A percentile compares a stretch with the other conserved stretches of the same genome.
Conservation (phyloP, 2,329 filamentous ascomycete species). For the Neofusicoccum parvum region DNA sequence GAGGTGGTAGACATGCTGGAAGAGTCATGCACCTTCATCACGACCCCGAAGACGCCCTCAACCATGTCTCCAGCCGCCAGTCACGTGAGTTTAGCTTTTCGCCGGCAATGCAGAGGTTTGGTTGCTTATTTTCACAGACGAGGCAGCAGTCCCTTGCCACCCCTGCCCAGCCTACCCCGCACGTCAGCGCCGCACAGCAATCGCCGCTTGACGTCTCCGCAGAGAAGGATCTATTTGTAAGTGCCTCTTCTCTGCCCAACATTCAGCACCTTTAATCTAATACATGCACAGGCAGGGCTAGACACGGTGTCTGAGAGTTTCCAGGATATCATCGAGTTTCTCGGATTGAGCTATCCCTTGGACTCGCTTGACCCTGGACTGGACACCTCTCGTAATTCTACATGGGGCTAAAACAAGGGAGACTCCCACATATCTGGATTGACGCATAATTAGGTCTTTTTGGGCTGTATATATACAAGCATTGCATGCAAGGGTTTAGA, state of each 20-base stretch:
- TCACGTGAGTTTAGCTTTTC: not conserved
- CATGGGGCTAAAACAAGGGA: too few species aligned
- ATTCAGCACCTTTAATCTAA: not conserved
- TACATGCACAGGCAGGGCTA: not conserved
- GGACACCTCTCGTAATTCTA: too few species aligned
- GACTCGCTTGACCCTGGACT: not conserved
- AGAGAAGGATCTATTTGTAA: constrained; percentile 3
- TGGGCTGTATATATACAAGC: too few species aligned
- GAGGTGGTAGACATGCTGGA: not conserved
- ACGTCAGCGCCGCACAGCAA: not conserved
- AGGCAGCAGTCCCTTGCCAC: not conserved
- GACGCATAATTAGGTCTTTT: too few species aligned
- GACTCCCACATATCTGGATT: too few species aligned
- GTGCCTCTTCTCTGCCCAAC: not conserved
- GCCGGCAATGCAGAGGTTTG: too few species aligned
- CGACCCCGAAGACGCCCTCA: not conserved
- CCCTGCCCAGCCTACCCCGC: not conserved
- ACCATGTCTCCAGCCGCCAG: not conserved
- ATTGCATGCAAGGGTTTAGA: too few species aligned
- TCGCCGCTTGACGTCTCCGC: not conserved
- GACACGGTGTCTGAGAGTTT: constrained; percentile 8
- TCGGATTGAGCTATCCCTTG: not conserved
- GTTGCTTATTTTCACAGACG: not conserved
- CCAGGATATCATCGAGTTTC: constrained; percentile 10
- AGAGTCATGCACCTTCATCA: constrained; percentile 3